phyloP scores from a whole-genome alignment of 129 eudicot species.

The Lonicera japonica region DNA sequence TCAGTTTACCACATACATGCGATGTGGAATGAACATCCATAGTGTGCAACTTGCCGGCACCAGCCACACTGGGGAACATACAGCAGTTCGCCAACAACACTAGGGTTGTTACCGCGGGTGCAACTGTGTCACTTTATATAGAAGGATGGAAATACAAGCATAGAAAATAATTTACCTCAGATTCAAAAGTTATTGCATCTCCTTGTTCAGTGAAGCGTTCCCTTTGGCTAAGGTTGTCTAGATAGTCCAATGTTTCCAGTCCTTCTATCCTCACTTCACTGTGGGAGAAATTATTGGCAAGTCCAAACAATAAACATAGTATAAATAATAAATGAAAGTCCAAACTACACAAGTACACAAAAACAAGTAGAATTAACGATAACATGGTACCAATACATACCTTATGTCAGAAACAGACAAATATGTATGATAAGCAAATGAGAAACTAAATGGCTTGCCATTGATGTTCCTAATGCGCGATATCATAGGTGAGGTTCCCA shows the following conservation, averaged over 20 bases:
- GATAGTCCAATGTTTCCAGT: conserved; percentile 77
- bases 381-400: conserved; percentile 23
- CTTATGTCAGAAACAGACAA: conserved; percentile 92
- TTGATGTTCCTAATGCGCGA: conserved; percentile 84
- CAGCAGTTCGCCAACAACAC: too few relatives aligned
- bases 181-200: conserved; percentile 87
- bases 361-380: neutral
- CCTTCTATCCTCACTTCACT: conserved; percentile 99
- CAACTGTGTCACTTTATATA: too few relatives aligned
- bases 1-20: too few relatives aligned
- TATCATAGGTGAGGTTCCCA: conserved; percentile 64
- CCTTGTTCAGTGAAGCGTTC: conserved; percentile 95
- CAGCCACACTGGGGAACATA: too few relatives aligned
- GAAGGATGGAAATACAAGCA: neutral
- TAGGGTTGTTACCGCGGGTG: too few relatives aligned
- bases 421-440: conserved; percentile 79
- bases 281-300: conserved; percentile 6
- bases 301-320: conserved; percentile 5
- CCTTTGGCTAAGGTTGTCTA: conserved; percentile 66
- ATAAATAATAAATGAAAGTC: neutral
- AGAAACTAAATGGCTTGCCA: conserved; percentile 87
- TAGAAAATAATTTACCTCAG: conserved; percentile 50
- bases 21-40: too few relatives aligned
- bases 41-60: too few relatives aligned
- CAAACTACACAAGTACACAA: neutral